Percentiles rank a stretch among this genome's conserved stretches.
Conservation (phyloP, 371 early-diverging fungal species). For the Saksenaea oblongispora region DNA sequence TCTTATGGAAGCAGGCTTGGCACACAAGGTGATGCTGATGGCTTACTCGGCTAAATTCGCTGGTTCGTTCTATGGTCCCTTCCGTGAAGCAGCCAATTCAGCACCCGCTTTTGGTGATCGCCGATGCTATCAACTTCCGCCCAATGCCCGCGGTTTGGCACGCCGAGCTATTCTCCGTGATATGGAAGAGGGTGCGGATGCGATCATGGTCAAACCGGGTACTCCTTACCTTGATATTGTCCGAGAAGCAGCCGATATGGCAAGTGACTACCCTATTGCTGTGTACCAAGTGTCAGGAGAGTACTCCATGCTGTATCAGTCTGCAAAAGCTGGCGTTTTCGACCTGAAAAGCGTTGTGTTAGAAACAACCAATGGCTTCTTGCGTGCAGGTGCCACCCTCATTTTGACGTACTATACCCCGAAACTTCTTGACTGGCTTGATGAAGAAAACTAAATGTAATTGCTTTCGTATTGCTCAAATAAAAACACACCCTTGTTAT, state of each 20-base stretch:
- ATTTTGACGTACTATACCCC: conserved; percentile 96
- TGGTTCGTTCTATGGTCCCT: conserved; percentile 94
- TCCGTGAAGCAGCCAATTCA: conserved; percentile 94
- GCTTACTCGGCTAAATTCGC: conserved; percentile 96
- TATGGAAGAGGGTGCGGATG: conserved; percentile 93
- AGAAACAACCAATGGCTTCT: conserved; percentile 82
- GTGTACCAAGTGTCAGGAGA: conserved; percentile 95
- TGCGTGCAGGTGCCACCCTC: conserved; percentile 91
- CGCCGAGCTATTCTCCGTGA: conserved; percentile 87
- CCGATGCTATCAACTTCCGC: conserved; percentile 93
- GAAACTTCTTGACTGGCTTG: conserved; percentile 87
- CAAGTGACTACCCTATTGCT: conserved; percentile 76
- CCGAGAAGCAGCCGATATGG: conserved; percentile 82
- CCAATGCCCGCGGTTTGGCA: conserved; percentile 86
- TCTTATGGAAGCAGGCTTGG: conserved; percentile 71
- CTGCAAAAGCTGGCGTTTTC: conserved; percentile 87
- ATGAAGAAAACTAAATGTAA: conserved; percentile 32
- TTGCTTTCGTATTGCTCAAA: not conserved
- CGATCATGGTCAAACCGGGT: conserved; percentile 97
- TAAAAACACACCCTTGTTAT: too few relatives aligned
- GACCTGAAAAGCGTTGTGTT: conserved; percentile 82
- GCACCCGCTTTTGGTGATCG: conserved; percentile 92
- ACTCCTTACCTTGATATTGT: conserved; percentile 94
- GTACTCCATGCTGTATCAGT: conserved; percentile 92
- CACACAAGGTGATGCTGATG: conserved; percentile 85